Evolutionary conservation across 352 stramenopile genomes (phyloP).

Genomic region (Pythium brachiatum): DNA sequence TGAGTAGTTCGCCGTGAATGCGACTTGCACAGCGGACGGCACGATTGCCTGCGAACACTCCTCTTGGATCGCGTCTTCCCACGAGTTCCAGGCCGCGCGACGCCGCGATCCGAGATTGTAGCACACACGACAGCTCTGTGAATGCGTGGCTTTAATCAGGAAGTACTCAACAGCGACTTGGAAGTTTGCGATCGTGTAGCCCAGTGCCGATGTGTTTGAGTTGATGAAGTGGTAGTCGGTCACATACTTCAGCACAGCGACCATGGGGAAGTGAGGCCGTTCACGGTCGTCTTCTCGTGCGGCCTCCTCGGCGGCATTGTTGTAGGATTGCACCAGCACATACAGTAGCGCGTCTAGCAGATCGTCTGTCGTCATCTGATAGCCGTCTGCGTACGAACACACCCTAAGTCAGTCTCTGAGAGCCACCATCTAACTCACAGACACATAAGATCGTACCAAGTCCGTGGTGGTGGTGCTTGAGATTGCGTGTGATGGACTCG

Average conservation of each 20-base stretch:
- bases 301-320: constrained; percentile 16
- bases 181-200: constrained; percentile 80
- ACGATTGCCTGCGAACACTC: constrained; percentile 20
- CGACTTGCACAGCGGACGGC: constrained; percentile 12
- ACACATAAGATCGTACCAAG: constrained; percentile 38
- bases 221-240: constrained; percentile 83
- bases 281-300: constrained; percentile 7
- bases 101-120: constrained; percentile 19
- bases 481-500: constrained; percentile 48
- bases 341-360: constrained; percentile 78
- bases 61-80: constrained; percentile 16
- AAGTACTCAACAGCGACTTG: constrained; percentile 80
- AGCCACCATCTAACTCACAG: too few relatives aligned
- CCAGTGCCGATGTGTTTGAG: constrained; percentile 72
- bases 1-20: constrained; percentile 23
- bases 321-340: constrained; percentile 57
- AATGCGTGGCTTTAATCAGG: constrained; percentile 39
- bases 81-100: constrained; percentile 7
- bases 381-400: constrained; percentile 23
- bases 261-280: constrained; percentile 42
- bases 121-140: constrained; percentile 25
- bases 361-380: constrained; percentile 72
- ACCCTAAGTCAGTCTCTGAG: neutral
- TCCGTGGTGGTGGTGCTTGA: constrained; percentile 49
- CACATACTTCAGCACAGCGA: constrained; percentile 65